Conservation (phyloP, 2,329 filamentous ascomycete genomes). For the Alternaria longipes region DNA sequence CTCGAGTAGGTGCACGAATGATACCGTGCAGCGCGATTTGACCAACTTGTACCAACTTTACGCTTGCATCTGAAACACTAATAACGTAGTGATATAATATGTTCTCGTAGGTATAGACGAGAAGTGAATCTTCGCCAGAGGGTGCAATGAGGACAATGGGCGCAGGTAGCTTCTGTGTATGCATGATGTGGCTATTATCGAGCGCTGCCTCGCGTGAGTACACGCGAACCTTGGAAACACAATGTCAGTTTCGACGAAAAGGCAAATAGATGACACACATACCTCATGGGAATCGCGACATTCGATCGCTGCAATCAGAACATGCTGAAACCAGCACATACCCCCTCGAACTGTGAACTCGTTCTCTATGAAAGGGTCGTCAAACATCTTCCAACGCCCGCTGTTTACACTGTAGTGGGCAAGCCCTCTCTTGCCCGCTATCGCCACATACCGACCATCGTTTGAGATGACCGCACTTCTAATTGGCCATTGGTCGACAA, state of each 20-base stretch:
- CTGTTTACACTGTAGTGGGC: constrained; percentile 96
- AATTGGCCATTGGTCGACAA: constrained; percentile 94
- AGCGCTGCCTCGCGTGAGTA: constrained; percentile 88
- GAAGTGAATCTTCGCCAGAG: constrained; percentile 90
- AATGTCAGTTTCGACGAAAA: constrained; percentile 14
- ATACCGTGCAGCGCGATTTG: constrained; percentile 98
- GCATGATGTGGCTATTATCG: constrained; percentile 75
- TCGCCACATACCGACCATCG: constrained; percentile 91
- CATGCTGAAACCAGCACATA: constrained; percentile 99
- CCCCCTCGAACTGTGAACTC: constrained; percentile 92
- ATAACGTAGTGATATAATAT: constrained; percentile 95
- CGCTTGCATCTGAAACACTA: constrained; percentile 71
- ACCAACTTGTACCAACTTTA: constrained; percentile 89
- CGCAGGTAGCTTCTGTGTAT: constrained; percentile 79
- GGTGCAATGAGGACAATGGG: constrained; percentile 90
- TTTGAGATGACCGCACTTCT: constrained; percentile 85
- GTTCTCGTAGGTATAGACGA: constrained; percentile 98
- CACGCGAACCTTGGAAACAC: constrained; percentile 70
- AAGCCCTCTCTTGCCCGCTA: constrained; percentile 91
- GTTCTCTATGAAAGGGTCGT: constrained; percentile 80
- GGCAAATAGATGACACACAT: constrained; percentile 17
- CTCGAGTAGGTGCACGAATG: constrained; percentile 88
- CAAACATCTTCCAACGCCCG: constrained; percentile 94
- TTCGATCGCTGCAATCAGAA: constrained; percentile 93
- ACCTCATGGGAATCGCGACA: constrained; percentile 80